phyloP scores from a whole-genome alignment of 495 filamentous ascomycete genomes.

The Penicillium alfredii region DNA sequence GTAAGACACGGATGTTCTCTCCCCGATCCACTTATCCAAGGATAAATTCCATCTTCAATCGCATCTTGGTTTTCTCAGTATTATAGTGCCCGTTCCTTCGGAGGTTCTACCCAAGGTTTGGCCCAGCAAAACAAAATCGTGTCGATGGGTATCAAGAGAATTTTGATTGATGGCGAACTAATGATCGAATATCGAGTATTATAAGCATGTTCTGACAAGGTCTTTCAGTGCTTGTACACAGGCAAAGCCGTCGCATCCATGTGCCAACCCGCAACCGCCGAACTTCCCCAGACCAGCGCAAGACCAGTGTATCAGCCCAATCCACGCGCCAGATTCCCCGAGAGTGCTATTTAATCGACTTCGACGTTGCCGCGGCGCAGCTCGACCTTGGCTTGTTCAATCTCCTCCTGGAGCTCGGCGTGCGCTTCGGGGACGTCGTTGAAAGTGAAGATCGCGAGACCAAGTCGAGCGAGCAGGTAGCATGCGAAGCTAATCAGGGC shows the following conservation, averaged over 20 bases:
- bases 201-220: conserved; percentile 2
- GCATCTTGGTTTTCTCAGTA: too few species aligned
- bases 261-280: background rate
- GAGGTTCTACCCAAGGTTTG: too few species aligned
- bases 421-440: conserved; percentile 92
- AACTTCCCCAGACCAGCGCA: too few species aligned
- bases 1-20: too few species aligned
- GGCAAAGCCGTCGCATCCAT: background rate
- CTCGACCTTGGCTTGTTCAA: conserved; percentile 46
- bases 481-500: conserved; percentile 85
- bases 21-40: too few species aligned
- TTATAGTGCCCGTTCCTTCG: too few species aligned
- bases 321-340: too few species aligned
- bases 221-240: conserved; percentile 1
- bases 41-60: too few species aligned
- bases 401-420: conserved; percentile 72
- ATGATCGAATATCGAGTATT: conserved; percentile 1
- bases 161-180: conserved; percentile 18
- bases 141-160: conserved; percentile 19
- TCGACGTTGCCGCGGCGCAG: conserved; percentile 45
- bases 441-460: conserved; percentile 89
- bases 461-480: conserved; percentile 86
- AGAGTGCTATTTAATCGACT: conserved; percentile 43
- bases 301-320: too few species aligned
- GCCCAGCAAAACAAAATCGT: too few species aligned